These are phyloP conservation scores for Rhypophila decipiens DNA, from an alignment of 495 filamentous ascomycete genomes.

Conservation along the genomic window DNA sequence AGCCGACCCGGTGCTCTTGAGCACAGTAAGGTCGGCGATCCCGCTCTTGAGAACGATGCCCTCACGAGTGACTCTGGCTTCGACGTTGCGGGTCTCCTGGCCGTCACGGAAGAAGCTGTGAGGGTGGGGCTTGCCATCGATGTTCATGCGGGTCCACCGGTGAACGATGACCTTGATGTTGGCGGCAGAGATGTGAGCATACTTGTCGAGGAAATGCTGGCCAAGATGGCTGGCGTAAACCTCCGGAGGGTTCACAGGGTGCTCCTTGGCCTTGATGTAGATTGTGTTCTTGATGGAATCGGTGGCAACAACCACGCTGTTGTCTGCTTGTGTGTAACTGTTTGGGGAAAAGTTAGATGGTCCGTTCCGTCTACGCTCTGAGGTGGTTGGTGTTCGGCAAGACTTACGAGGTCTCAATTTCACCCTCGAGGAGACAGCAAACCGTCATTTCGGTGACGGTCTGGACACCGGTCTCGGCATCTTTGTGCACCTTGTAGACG, in stretches of 20 bases:
- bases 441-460: constrained; percentile 94
- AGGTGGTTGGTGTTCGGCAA: neutral
- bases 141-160: constrained; percentile 83
- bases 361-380: neutral
- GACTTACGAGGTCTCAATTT: constrained; percentile 78
- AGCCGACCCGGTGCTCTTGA: constrained; percentile 95
- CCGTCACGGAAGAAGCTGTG: constrained; percentile 92
- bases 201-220: constrained; percentile 80
- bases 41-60: constrained; percentile 68
- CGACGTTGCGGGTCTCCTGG: constrained; percentile 74
- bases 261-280: constrained; percentile 88
- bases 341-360: constrained; percentile 10
- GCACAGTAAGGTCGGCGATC: constrained; percentile 71
- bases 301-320: constrained; percentile 90
- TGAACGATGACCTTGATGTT: constrained; percentile 77
- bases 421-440: constrained; percentile 80
- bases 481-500: constrained; percentile 83
- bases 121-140: constrained; percentile 90
- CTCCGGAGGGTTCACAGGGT: constrained; percentile 89
- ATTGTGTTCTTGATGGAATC: constrained; percentile 98
- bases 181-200: constrained; percentile 78
- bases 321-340: constrained; percentile 90
- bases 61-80: constrained; percentile 45
- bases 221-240: constrained; percentile 80
- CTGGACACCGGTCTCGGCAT: constrained; percentile 68